Evolutionary conservation across 192 early-diverging fungal species (phyloP).

Genomic region (Backusella tuberculispora): DNA sequence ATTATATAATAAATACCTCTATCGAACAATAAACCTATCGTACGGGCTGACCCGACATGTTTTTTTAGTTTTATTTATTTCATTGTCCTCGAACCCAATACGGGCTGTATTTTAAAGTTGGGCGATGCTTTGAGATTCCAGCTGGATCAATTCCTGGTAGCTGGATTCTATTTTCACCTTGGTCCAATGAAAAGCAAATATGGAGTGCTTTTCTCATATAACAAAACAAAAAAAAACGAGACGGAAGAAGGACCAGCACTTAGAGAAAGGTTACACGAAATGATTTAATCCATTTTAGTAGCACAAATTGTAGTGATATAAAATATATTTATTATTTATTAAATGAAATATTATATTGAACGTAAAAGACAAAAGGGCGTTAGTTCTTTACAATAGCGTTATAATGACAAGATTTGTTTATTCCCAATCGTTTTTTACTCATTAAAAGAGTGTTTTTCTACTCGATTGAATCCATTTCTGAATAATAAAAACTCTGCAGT

Average conservation of each 20-base stretch:
- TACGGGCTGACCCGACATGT: neutral
- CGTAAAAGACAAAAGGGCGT: too few species aligned
- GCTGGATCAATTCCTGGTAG: neutral
- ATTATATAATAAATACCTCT: neutral
- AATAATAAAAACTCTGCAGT: too few species aligned
- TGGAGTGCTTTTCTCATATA: too few species aligned
- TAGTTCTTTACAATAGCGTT: too few species aligned
- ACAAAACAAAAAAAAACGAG: too few species aligned
- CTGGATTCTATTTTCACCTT: neutral
- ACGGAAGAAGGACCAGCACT: too few species aligned
- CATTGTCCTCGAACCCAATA: neutral
- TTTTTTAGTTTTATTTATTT: neutral
- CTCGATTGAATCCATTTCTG: too few species aligned
- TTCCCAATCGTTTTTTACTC: too few species aligned
- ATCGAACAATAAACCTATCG: neutral
- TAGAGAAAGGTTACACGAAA: neutral
- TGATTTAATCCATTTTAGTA: neutral
- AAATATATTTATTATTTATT: conserved; percentile 2
- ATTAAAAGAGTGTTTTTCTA: too few species aligned
- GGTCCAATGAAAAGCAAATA: too few species aligned
- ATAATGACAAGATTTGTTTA: too few species aligned
- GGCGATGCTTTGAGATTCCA: neutral
- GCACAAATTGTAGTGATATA: neutral
- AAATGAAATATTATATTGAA: neutral
- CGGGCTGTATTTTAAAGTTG: neutral